Base-by-base conservation (phyloP, 352 stramenopile genomes). In the Phytopythium delawarense region DNA sequence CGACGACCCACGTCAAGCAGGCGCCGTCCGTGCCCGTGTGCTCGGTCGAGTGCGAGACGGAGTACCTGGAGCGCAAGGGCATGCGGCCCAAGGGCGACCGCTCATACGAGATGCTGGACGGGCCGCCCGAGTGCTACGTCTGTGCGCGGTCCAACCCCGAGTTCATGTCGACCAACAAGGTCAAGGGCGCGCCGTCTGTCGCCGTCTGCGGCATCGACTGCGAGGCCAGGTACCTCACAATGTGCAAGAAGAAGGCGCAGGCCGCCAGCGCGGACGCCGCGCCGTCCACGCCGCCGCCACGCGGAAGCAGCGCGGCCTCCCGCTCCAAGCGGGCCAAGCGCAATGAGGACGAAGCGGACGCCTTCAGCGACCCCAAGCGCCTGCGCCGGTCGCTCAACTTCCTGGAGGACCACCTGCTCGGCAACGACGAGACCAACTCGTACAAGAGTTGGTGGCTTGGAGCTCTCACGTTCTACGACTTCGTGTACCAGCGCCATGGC, bases 401-500 rank as follows among this genome's bases (percentile, higher is more conserved):
- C 35, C 59, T 92, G 46, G 78, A 84, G 42, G 83, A 92, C 46
- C 83, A 92, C 52, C 67, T 92, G 56, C 79, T 91, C 34, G 79
- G 87, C 45, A 84, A 69, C 39, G 80, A 87, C 16, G 74, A 89
- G 48, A 73, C 73, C 60, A 88, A 88, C 54, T 78, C 79, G n/a
- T 91, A 92, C 67, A 92, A 90, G 63, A 94, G 84, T 62, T 94
- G 84, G 84, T 94, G 84, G 84, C 79, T 91, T 37, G 82, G 84
- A 30, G 84, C 84, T 15, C 65, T 94, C 20, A 84, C 84, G 37
- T 92, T 90, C 62, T 94, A 91, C 67, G 83, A 94, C 64, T 94
- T 90, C 63, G 81, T 91, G 45, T 94, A 92, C 63, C 84, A 94
- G 59, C 84, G 84, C 25, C 84, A 94, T 49, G 82, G 82, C 52